Evolutionary conservation across 352 stramenopile species (phyloP), one percentile per base, ranked within the genome.

Genomic region (Phytopythium kandeliae): DNA sequence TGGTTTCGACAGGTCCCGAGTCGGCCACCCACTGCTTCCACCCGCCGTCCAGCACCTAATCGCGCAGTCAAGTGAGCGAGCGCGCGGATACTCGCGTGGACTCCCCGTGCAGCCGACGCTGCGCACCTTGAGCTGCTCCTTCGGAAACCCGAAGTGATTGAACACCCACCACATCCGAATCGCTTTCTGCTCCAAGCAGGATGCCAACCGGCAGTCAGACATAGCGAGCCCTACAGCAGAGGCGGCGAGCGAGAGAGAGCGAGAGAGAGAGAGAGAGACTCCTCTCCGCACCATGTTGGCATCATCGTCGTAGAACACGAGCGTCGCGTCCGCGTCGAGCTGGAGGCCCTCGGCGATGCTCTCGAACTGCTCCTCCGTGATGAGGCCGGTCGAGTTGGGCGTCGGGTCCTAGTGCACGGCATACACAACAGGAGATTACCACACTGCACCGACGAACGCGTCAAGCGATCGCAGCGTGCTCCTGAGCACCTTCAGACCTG

Each of bases 291-390:
- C 74, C 44, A 90, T 65, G 47, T 78, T 80, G 40, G 80, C 66
- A 25, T 85, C 63, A 40, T 92, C 78, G 55, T 90, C 81, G 58
- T 92, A 92, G 46, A 92, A 86, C 16, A 92, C 78, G 17, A 92
- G 51, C 37, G 73, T 86, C 21, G 62, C 67, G 43, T 84, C 63
- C 13, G 60, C 62, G 9, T 73, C 60, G 25, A 89, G 55, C 17
- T 70, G 54, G 35, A 89, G 33, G 22, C 64, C 51, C 30, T 80
- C 63, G 19, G 86, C 22, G 4, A 79, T 36, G 38, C 76, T 58
- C 28, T 55, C 19, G 55, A 88, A 87, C 41, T 78, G 58, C 19
- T 61, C 31, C 24, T 62, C 11, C 31, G 60, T 69, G 28, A 86
- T 62, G 41, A 85, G 67, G 15, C 69, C 65, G 11, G 68, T 85